phyloP scores from a whole-genome alignment of 2,329 filamentous ascomycete genomes.

The Fusarium pininemorale region DNA sequence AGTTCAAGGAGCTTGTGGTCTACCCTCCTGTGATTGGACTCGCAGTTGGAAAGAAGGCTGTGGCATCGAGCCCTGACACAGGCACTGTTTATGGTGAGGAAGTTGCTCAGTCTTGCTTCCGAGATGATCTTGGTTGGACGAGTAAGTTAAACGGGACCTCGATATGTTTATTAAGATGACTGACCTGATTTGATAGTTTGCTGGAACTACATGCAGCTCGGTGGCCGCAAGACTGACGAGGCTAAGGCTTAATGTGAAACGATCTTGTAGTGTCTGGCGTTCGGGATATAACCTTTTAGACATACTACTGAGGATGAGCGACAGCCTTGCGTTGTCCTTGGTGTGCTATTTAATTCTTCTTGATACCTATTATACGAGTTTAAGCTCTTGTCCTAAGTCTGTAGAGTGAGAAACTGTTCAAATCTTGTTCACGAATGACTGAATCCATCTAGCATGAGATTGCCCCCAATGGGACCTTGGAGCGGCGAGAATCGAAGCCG shows the following conservation, averaged over 20 bases:
- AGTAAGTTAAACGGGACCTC: slow-evolving; percentile 56
- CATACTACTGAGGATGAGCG: neutral
- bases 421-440: neutral
- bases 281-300: slow-evolving; percentile 18
- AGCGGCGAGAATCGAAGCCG: neutral
- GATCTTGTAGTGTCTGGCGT: slow-evolving; percentile 28
- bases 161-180: neutral
- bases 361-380: neutral
- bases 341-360: neutral
- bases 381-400: neutral
- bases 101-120: slow-evolving; percentile 70
- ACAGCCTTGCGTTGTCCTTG: neutral
- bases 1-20: slow-evolving; percentile 60
- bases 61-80: slow-evolving; percentile 66
- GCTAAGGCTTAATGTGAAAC: slow-evolving; percentile 33
- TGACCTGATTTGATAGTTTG: slow-evolving; percentile 56
- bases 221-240: slow-evolving; percentile 44
- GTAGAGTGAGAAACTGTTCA: neutral
- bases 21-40: slow-evolving; percentile 75
- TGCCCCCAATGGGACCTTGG: neutral
- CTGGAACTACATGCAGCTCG: slow-evolving; percentile 63
- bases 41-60: slow-evolving; percentile 74
- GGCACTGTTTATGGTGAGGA: slow-evolving; percentile 70
- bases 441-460: no score
- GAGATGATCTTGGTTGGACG: slow-evolving; percentile 71